Evolutionary conservation across 352 stramenopile species (phyloP), one percentile per base, ranked within the genome.

Genomic region (Stephanocyclus meneghinianus): DNA sequence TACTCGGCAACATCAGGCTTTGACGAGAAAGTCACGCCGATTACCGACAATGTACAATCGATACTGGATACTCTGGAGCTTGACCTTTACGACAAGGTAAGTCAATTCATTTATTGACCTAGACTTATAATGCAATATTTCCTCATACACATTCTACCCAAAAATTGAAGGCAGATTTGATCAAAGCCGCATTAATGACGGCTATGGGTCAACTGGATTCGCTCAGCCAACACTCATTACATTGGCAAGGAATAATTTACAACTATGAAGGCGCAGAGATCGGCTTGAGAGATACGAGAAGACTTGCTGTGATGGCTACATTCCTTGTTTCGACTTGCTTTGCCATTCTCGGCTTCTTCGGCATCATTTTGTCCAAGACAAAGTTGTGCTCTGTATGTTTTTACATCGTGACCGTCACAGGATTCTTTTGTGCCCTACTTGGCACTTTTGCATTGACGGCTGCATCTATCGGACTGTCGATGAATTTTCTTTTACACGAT

Each of bases 11-110:
- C 53, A 1, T 15, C 16, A 10, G 66, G 48, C 1, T 87, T 87
- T 62, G 71, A 79, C 7, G 53, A 66, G 37, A 73, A 84, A 53
- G 71, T 87, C 8, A 67, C 55, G 1, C 80, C 80, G 8, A 78
- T 87, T 47, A 80, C 67, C 26, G 29, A 77, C 37, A 72, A 74
- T 53, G 66, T 87, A 18, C 70, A 87, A 67, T 63, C 40, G 32
- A 70, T 87, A 61, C 57, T 87, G 2, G 76, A 87, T 70, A 87
- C 80, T n/a, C 37, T 87, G 13, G 68, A 87, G 37, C 13, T 73
- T 13, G 80, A 87, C 69, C 47, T 87, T 2, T 82, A 84, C 44
- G 67, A 73, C 5, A 57, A 63, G 55, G 55, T 63, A 32, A 59
- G 3, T 16, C 45, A 53, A 16, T 21, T 16, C 3, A 53, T 16